A percentile compares a stretch with the other conserved stretches of the same genome.
phyloP scores from a whole-genome alignment of 176 grass and related monocot species.

The Oropetium thomaeum region DNA sequence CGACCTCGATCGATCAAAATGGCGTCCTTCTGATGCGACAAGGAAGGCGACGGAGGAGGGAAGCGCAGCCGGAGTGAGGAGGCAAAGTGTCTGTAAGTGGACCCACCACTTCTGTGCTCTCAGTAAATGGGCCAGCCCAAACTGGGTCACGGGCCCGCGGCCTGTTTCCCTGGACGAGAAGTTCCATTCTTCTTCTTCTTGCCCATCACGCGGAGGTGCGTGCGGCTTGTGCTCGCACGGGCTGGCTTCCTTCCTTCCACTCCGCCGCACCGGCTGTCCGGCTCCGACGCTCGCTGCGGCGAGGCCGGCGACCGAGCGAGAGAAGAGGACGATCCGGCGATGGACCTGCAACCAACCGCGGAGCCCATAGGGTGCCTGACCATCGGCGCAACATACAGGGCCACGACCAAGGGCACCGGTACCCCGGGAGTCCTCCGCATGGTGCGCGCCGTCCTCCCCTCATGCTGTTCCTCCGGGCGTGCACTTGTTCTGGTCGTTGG shows the following conservation, averaged over 20 bases:
- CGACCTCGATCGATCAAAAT: not conserved
- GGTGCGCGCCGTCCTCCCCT: conserved; percentile 35
- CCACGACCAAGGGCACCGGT: conserved; percentile 61
- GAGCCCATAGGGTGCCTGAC: conserved; percentile 39
- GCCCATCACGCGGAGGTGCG: too few species aligned
- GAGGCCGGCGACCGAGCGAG: not conserved
- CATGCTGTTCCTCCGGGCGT: not conserved
- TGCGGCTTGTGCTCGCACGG: too few species aligned
- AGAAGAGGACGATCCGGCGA: not conserved
- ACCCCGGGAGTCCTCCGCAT: conserved; percentile 78
- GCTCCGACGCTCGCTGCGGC: too few species aligned
- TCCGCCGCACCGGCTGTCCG: not conserved
- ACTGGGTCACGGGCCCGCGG: not conserved
- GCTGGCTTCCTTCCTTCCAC: not conserved
- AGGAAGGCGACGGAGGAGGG: not conserved
- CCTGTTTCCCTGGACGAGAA: not conserved
- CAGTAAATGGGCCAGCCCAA: not conserved
- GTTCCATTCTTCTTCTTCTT: not conserved
- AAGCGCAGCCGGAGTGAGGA: not conserved
- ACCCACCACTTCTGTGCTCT: not conserved
- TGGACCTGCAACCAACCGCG: not conserved
- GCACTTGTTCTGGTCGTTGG: too few species aligned
- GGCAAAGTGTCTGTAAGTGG: not conserved
- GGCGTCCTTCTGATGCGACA: not conserved
- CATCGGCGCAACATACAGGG: conserved; percentile 72